Percentiles rank a stretch among this genome's conserved stretches.
These are phyloP conservation scores for Mucor lusitanicus DNA, from an alignment of 371 early-diverging fungal species.

Conservation along the genomic window DNA sequence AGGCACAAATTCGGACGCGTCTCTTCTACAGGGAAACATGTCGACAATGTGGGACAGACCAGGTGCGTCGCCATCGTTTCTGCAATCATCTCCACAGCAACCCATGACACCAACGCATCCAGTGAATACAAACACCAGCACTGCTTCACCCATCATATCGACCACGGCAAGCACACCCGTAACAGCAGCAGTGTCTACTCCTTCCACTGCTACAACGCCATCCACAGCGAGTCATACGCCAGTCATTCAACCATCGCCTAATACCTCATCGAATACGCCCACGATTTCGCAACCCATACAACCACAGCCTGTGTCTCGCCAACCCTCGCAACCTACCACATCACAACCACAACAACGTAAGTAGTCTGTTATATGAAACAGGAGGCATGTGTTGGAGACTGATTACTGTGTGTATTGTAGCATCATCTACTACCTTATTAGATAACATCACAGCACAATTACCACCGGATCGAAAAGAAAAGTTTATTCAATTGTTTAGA, in stretches of 20 bases:
- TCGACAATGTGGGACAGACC: neutral
- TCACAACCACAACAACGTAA: conserved; percentile 14
- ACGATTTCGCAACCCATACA: neutral
- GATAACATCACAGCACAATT: conserved; percentile 42
- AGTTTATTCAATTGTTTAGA: conserved; percentile 37
- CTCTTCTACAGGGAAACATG: conserved; percentile 10
- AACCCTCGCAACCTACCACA: neutral
- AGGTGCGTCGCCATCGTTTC: conserved; percentile 23
- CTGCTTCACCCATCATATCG: neutral
- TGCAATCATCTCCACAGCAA: conserved; percentile 6
- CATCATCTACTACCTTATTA: conserved; percentile 33
- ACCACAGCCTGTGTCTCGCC: neutral
- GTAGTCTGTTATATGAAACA: too few species aligned
- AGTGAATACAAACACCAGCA: neutral
- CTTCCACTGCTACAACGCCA: conserved; percentile 2
- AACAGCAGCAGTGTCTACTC: neutral
- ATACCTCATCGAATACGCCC: too few species aligned
- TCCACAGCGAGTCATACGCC: conserved; percentile 5
- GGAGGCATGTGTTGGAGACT: too few species aligned
- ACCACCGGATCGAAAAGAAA: conserved; percentile 37
- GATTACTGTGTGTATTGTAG: too few species aligned
- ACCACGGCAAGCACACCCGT: neutral
- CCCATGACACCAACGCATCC: neutral
- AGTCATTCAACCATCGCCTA: neutral
- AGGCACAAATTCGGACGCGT: conserved; percentile 16